Base-by-base conservation (phyloP, 2,329 filamentous ascomycete species). In the Cercospora sp. region DNA sequence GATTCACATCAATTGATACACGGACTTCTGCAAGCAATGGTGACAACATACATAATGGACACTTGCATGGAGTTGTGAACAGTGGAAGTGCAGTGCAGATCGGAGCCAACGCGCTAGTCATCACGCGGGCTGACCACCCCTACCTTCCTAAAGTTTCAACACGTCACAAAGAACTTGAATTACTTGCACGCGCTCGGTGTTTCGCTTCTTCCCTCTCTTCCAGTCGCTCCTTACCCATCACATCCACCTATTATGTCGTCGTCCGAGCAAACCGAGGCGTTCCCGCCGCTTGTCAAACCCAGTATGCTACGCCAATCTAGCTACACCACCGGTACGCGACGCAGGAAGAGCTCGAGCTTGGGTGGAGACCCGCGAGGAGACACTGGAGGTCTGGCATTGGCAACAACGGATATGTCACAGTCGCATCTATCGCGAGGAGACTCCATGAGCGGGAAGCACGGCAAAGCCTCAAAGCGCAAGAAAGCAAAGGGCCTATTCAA, bases 321-420 rank as follows among this genome's bases (percentile, higher is more conserved):
- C 69, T 64, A 69, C 57, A 66, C 58, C 34, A 58, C 64, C 32
- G 45, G 61, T 49, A 66, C 66, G 43, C 70, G 72, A 69, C 71
- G 68, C 65, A 68, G 76, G 55, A 73, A 74, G 70, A 78, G 74
- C 62, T 77, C 75, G 74, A 83, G 79, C 43, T 78, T 87, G 16
- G 84, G 84, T 34, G 82, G 79, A 45, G 85, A 87, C 69, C 82
- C 85, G 28, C 80, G 82, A 30, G 84, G 85, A 67, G 85, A 87
- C 74, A 86, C 82, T 45, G 81, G 82, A 70, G 84, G 80, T 30
- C 82, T 81, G 37, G 80, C 84, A 18, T 78, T 87, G 62, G 84
- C 85, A 67, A 87, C 85, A 16, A 59, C 53, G 67, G 63, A 66
- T n/a, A 55, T 63, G 32, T 51, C 63, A 26, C 65, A 65, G 37